Evolutionary conservation across 495 filamentous ascomycete genomes (phyloP), one percentile per base, ranked within the genome.

Genomic region (Penicillium verhagenii): DNA sequence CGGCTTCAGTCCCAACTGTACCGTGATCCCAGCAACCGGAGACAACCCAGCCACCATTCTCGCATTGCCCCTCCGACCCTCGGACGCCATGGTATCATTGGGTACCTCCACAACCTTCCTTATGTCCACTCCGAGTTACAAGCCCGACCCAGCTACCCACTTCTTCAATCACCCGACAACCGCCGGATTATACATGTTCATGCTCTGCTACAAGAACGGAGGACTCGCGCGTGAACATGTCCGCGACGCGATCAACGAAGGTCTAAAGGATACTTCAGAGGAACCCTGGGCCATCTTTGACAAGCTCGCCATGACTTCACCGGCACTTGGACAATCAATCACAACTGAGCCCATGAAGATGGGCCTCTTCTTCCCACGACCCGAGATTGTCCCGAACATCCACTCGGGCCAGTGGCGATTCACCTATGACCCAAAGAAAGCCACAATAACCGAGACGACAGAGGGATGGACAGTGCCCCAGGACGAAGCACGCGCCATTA

Each of bases 141-240:
- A 86, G 67, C 90, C 94, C 1, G 88, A 96, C 62, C 88, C 90
- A 1, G 82, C 87, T 16, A 91, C 90, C 31, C 91, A 96, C 74
- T 89, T 92, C 75, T 90, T 96, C 78, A 90, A 93, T 72, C 89
- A 94, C 71, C 89, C 89, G 1, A 91, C 91, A 26, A 91, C 88
- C 0, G 73, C 84, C 5, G 87, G 87, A 3, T 78, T 93, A 38
- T 90, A 91, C 73, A 91, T 98, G 92, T 98, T 98, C 72, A 98
- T 98, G 94, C 87, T 98, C 25, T 98, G 94, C 78, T 98, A 97
- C 78, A 97, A 97, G 72, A 98, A 98, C 74, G 94, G 94, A 54
- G 90, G 90, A 1, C 82, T 97, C 0, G 94, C 94, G 0, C 89
- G 94, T 40, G 94, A 98, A 67, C 82, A 88, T 45, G 81, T 96